These are phyloP conservation scores for Cladorrhinum sp. DNA, from an alignment of 2,329 filamentous ascomycete species.

Conservation along the genomic window DNA sequence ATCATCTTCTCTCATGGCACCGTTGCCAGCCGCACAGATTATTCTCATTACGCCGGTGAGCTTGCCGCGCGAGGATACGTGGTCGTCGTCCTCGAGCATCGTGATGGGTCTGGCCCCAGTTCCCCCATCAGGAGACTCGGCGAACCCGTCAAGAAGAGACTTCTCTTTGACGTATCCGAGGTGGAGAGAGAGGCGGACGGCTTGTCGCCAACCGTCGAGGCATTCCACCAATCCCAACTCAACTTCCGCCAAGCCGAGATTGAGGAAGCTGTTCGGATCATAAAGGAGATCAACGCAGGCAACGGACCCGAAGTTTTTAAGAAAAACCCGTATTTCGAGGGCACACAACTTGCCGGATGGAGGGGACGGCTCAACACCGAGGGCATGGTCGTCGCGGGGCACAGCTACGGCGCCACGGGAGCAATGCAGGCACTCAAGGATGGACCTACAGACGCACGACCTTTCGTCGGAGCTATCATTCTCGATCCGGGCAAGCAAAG, in stretches of 20 bases:
- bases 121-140: slow-evolving; percentile 37
- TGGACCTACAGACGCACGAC: slow-evolving; percentile 40
- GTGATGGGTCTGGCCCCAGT: slow-evolving; percentile 50
- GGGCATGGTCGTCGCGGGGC: slow-evolving; percentile 56
- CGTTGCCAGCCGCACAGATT: slow-evolving; percentile 49
- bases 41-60: slow-evolving; percentile 50
- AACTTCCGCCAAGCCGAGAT: slow-evolving; percentile 51
- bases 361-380: slow-evolving; percentile 51
- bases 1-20: slow-evolving; percentile 53
- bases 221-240: slow-evolving; percentile 47
- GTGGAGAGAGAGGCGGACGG: slow-evolving; percentile 33
- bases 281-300: slow-evolving; percentile 41
- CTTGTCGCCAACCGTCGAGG: slow-evolving; percentile 25
- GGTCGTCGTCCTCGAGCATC: slow-evolving; percentile 50
- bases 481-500: slow-evolving; percentile 65
- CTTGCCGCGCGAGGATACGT: slow-evolving; percentile 49
- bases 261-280: slow-evolving; percentile 40
- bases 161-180: slow-evolving; percentile 38
- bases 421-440: slow-evolving; percentile 58
- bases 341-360: slow-evolving; percentile 47
- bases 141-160: slow-evolving; percentile 29
- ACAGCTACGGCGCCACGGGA: slow-evolving; percentile 65
- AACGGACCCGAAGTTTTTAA: slow-evolving; percentile 34
- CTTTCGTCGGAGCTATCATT: slow-evolving; percentile 56
- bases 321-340: slow-evolving; percentile 48